Base-by-base conservation (phyloP, 1,284 basidiomycete genomes). In the Coniferiporia weirii region DNA sequence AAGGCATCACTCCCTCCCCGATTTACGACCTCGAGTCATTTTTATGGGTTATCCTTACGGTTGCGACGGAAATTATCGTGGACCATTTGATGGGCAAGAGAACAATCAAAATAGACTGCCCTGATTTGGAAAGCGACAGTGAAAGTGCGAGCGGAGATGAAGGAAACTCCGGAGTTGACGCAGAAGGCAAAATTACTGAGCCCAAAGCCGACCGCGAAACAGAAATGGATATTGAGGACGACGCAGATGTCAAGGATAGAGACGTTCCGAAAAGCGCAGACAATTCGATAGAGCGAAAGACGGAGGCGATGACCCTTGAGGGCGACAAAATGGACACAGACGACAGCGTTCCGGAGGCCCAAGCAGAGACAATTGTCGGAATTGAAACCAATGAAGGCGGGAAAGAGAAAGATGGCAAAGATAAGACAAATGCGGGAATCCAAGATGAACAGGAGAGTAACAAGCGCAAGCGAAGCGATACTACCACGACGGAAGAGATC, bases 11-110 rank as follows among this genome's bases (percentile, higher is more conserved):
- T 12, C 56, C 40, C 15, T 32, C 43, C 7, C 49, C 56, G n/a
- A 52, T 35, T 15, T 44, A 57, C 17, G 56, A 57, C 36, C 48
- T 57, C 2, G 48, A 57, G 19, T 57, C 56, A 13, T 57, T 57
- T 20, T 38, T 57, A 12, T 57, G 56, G 56, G 47, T 57, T 12
- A 40, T 51, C 13, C 47, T 57, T 6, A 15, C 19, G 8, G 48
- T 49, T 19, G 47, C 49, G 8, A 44, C 48, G 13, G 48, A 49
- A 38, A 56, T 56, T 17, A 38, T 56, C n/a, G 20, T 20, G 10
- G 48, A 57, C 9, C 38, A 51, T 20, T n/a, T 51, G 15, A 6
- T 27, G 35, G 47, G 56, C 10, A 8, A 27, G n/a, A 47, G 22
- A 20, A 57, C 50, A 13, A 40, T 50, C 34, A 27, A 34, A 32